A percentile compares a stretch with the other conserved stretches of the same genome.
These are phyloP conservation scores for Begonia peltatifolia DNA, from an alignment of 306 rosid genomes.

Conservation along the genomic window DNA sequence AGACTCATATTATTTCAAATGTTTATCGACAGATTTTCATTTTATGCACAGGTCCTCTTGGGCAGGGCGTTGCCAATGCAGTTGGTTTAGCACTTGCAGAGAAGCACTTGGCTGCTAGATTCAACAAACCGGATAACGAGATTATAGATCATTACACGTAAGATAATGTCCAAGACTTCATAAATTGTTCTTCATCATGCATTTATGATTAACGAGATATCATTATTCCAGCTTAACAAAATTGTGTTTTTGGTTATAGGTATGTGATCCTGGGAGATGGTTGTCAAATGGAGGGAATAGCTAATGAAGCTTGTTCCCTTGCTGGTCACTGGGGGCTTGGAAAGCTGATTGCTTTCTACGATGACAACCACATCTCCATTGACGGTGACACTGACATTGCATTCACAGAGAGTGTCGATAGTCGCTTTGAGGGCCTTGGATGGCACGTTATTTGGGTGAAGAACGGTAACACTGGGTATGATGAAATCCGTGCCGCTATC, in stretches of 20 bases:
- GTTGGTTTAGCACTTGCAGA: constrained; percentile 98
- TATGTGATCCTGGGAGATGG: constrained; percentile 85
- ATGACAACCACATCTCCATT: constrained; percentile 96
- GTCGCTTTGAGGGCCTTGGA: constrained; percentile 89
- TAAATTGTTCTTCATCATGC: no score
- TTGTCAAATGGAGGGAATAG: constrained; percentile 95
- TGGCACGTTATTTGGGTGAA: constrained; percentile 99
- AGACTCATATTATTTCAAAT: no score
- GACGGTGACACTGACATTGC: constrained; percentile 94
- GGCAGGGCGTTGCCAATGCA: constrained; percentile 95
- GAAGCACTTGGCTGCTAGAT: constrained; percentile 96
- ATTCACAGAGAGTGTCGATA: constrained; percentile 77
- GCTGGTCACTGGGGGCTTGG: constrained; percentile 99
- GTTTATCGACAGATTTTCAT: no score
- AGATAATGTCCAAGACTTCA: constrained; percentile 1
- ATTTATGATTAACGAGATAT: no score
- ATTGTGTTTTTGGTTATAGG: constrained; percentile 20
- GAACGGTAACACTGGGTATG: constrained; percentile 89
- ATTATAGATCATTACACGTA: constrained; percentile 95
- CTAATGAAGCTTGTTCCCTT: constrained; percentile 83
- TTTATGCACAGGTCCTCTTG: constrained; percentile 66
- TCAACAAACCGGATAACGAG: constrained; percentile 81
- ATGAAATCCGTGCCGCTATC: constrained; percentile 93
- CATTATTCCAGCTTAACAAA: no score
- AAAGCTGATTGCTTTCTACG: constrained; percentile 85